These are phyloP conservation scores for Geotrichum reessii DNA, from an alignment of 1,139 yeast species.

Conservation along the genomic window DNA sequence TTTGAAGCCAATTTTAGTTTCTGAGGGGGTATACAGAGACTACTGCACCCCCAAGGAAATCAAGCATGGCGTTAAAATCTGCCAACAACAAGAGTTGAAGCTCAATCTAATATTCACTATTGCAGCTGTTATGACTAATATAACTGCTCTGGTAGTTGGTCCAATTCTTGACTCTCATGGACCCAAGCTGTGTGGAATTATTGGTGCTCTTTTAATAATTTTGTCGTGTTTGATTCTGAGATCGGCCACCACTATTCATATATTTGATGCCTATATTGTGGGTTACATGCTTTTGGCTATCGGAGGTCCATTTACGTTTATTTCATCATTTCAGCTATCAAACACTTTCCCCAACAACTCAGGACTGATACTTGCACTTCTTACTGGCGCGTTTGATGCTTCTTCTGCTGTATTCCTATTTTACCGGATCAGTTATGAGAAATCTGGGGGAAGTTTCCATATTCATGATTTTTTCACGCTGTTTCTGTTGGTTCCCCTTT, in stretches of 20 bases:
- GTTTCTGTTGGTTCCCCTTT: constrained; percentile 66
- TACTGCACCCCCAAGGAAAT: constrained; percentile 43
- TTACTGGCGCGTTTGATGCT: constrained; percentile 75
- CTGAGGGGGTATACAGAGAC: constrained; percentile 65
- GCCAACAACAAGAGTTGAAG: constrained; percentile 71
- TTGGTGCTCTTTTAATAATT: constrained; percentile 57
- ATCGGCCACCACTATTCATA: constrained; percentile 34
- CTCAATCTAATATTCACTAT: constrained; percentile 75
- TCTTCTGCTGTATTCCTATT: constrained; percentile 65
- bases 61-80: constrained; percentile 32
- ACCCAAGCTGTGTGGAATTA: constrained; percentile 67
- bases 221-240: constrained; percentile 48
- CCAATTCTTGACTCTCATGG: constrained; percentile 70
- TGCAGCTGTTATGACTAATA: constrained; percentile 80
- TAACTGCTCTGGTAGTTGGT: constrained; percentile 77
- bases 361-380: constrained; percentile 61
- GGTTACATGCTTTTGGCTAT: constrained; percentile 64
- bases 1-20: constrained; percentile 68
- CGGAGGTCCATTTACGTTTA: constrained; percentile 78
- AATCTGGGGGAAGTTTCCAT: constrained; percentile 32
- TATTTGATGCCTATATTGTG: constrained; percentile 52
- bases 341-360: constrained; percentile 65
- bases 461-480: constrained; percentile 55
- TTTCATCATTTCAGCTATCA: constrained; percentile 70
- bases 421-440: constrained; percentile 58